These are phyloP conservation scores for Didymella pinodella DNA, from an alignment of 2,329 filamentous ascomycete species.

Conservation along the genomic window DNA sequence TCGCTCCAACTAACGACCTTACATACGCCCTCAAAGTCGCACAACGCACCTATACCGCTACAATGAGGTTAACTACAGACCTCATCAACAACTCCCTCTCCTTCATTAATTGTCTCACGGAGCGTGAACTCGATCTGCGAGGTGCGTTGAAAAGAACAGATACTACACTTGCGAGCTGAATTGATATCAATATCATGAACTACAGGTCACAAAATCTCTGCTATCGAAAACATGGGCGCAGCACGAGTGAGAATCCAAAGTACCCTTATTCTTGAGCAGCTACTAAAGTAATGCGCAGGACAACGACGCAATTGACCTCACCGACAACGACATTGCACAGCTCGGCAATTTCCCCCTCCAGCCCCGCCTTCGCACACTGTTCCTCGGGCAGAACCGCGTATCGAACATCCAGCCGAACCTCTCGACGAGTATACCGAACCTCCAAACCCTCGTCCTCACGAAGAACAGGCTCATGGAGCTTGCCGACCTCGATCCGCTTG, in stretches of 20 bases:
- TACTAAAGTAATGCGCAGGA: conserved; percentile 62
- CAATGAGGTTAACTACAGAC: conserved; percentile 94
- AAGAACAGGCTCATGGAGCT: conserved; percentile 84
- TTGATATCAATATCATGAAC: conserved; percentile 75
- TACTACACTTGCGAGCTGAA: conserved; percentile 89
- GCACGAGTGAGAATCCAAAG: conserved; percentile 74
- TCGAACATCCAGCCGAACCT: conserved; percentile 79
- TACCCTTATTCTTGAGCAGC: not conserved
- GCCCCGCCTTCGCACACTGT: conserved; percentile 83
- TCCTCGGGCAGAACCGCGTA: conserved; percentile 90
- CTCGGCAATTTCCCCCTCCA: conserved; percentile 93
- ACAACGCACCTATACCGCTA: conserved; percentile 36
- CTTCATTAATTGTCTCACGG: conserved; percentile 98
- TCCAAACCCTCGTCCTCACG: conserved; percentile 82
- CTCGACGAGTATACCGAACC: conserved; percentile 77
- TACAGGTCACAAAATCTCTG: conserved; percentile 96
- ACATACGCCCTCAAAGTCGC: not conserved
- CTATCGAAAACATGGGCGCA: conserved; percentile 96
- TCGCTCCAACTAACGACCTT: not conserved
- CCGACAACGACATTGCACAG: conserved; percentile 93
- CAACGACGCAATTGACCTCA: conserved; percentile 96
- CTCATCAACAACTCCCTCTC: conserved; percentile 93
- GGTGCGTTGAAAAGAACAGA: conserved; percentile 98
- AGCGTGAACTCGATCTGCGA: conserved; percentile 98
- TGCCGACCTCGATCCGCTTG: conserved; percentile 84